These are phyloP conservation scores for Asterophora lycoperdoides DNA, from an alignment of 768 basidiomycete species.

Conservation along the genomic window DNA sequence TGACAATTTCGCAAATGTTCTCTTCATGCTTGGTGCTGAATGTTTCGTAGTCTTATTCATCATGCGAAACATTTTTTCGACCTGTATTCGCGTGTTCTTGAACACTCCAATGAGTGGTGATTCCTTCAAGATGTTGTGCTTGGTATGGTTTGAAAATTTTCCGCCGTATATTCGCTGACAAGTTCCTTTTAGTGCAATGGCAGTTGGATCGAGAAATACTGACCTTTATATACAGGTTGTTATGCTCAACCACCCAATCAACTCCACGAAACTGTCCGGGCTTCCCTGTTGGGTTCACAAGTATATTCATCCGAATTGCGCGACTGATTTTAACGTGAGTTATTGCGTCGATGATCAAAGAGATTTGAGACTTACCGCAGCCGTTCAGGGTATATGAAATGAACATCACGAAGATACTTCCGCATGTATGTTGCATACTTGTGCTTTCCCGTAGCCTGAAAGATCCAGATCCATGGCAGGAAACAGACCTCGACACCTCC, in stretches of 20 bases:
- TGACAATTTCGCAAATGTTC: slow-evolving; percentile 18
- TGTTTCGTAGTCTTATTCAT: slow-evolving; percentile 19
- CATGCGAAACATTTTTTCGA: slow-evolving; percentile 22
- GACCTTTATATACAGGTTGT: slow-evolving; percentile 27
- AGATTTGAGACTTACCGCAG: slow-evolving; percentile 15
- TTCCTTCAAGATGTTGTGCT: slow-evolving; percentile 12
- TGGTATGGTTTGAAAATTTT: slow-evolving; percentile 7
- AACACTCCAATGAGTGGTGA: slow-evolving; percentile 26
- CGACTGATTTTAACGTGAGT: too few species aligned
- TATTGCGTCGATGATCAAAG: too few species aligned
- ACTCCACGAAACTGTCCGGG: slow-evolving; percentile 8
- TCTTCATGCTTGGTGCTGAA: slow-evolving; percentile 21
- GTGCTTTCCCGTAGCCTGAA: slow-evolving; percentile 27
- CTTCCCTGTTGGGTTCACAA: slow-evolving; percentile 14
- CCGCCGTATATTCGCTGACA: slow-evolving; percentile 8
- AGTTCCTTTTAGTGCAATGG: not conserved
- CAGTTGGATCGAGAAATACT: not conserved
- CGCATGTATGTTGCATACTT: slow-evolving; percentile 21
- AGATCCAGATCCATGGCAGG: slow-evolving; percentile 25
- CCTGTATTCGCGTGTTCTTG: slow-evolving; percentile 11
- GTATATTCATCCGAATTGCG: slow-evolving; percentile 4
- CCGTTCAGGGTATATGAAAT: slow-evolving; percentile 16
- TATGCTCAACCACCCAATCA: slow-evolving; percentile 30
- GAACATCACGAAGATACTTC: not conserved
- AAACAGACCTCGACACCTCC: slow-evolving; percentile 26